Percentiles rank a stretch among this genome's conserved stretches.
These are phyloP conservation scores for Immersiella caudata DNA, from an alignment of 495 filamentous ascomycete species.

Conservation along the genomic window DNA sequence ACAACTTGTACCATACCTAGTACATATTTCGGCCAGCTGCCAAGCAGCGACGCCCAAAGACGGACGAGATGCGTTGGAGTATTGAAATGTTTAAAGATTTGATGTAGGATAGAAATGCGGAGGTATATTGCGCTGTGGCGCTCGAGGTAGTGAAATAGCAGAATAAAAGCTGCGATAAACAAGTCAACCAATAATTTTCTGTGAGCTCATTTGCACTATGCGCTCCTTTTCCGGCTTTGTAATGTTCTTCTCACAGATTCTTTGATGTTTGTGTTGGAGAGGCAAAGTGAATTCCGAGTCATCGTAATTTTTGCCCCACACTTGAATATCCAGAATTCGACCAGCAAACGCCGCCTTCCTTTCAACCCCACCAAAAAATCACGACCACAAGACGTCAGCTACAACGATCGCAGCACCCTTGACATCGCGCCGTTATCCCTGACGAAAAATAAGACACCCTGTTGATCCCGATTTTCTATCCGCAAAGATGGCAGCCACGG, in stretches of 20 bases:
- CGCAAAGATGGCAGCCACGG: constrained; percentile 33
- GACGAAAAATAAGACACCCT: background rate
- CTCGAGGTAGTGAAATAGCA: background rate
- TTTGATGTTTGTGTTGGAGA: background rate
- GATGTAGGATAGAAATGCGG: constrained; percentile 4
- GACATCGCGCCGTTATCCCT: constrained; percentile 16
- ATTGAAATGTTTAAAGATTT: background rate
- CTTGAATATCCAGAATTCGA: constrained; percentile 40
- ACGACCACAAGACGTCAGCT: constrained; percentile 10
- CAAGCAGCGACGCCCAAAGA: background rate
- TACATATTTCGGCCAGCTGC: constrained; percentile 10
- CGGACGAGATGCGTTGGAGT: background rate
- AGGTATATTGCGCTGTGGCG: background rate
- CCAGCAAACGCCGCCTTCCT: constrained; percentile 15
- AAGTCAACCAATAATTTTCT: background rate
- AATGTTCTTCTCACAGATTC: background rate
- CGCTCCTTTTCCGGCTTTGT: background rate
- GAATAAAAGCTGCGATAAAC: background rate
- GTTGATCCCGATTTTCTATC: constrained; percentile 2
- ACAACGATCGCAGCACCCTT: constrained; percentile 12
- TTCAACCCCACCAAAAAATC: constrained; percentile 36
- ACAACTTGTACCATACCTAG: constrained; percentile 17
- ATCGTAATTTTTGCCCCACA: constrained; percentile 42
- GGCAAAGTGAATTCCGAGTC: constrained; percentile 8
- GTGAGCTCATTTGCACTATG: background rate